A percentile compares a stretch with the other conserved stretches of the same genome.
Conservation (phyloP, 2,329 filamentous ascomycete species). For the Fusarium miscanthi region DNA sequence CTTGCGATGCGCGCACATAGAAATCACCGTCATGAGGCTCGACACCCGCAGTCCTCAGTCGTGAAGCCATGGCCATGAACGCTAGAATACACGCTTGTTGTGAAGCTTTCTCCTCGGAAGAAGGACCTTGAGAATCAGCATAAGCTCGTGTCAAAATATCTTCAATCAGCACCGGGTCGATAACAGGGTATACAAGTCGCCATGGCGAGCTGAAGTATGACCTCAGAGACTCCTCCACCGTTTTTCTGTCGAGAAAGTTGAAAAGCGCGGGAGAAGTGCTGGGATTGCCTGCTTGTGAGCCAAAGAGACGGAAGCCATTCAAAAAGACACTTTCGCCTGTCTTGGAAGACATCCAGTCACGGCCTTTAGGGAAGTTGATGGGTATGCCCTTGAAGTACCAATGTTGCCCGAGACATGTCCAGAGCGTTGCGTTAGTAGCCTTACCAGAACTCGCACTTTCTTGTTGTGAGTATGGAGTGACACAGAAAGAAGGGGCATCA, state of each 20-base stretch:
- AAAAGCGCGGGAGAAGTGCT: rapidly evolving
- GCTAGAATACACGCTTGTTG: too few species aligned
- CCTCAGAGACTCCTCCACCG: not conserved
- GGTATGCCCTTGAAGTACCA: conserved; percentile 10
- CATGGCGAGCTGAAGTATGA: not conserved
- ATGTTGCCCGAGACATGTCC: not conserved
- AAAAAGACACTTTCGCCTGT: not conserved
- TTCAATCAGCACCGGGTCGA: not conserved
- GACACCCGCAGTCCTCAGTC: too few species aligned
- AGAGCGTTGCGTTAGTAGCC: not conserved
- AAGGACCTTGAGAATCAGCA: too few species aligned
- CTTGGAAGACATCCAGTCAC: not conserved
- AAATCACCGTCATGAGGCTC: not conserved
- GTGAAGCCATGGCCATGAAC: too few species aligned
- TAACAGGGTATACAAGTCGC: not conserved
- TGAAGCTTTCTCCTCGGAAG: too few species aligned
- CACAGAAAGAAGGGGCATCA: not conserved
- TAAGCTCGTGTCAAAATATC: not conserved
- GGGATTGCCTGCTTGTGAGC: not conserved
- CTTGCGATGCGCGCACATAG: not conserved
- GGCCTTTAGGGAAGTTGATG: not conserved
- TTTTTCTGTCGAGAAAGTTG: not conserved
- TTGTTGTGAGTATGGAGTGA: not conserved
- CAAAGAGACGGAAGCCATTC: not conserved
- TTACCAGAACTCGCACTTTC: not conserved